phyloP scores from a whole-genome alignment of 202 grass and related monocot species.

The Schoenoplectus triqueter region DNA sequence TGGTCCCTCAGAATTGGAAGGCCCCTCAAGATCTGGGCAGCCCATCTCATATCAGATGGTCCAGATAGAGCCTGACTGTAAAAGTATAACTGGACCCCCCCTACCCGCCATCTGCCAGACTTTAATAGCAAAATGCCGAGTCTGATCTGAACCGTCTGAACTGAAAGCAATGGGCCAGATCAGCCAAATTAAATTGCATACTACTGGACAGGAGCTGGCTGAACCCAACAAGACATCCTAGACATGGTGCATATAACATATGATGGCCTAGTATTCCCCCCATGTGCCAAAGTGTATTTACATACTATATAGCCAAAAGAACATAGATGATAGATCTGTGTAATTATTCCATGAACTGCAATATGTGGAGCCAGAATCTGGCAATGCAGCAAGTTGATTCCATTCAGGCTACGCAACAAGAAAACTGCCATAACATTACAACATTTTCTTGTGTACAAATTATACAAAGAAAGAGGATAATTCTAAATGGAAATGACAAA shows the following conservation, averaged over 20 bases:
- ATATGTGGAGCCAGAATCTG: neutral
- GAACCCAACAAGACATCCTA: neutral
- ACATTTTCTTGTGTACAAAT: no score
- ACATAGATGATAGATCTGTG: neutral
- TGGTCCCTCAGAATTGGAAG: neutral
- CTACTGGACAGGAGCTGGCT: neutral
- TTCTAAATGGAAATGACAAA: neutral
- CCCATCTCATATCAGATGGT: neutral
- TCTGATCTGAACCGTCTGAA: neutral
- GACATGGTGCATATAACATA: neutral
- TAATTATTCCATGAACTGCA: neutral
- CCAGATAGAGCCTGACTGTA: neutral
- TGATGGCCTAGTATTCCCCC: neutral
- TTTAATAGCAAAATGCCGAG: neutral
- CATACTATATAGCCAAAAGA: neutral
- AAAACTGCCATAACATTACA: no score
- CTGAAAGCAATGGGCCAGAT: neutral
- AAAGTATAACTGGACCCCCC: neutral
- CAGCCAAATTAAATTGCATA: neutral
- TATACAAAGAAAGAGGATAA: neutral
- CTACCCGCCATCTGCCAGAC: neutral
- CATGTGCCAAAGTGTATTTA: slow-evolving; percentile 9
- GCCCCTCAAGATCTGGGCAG: neutral
- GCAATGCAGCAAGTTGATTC: neutral
- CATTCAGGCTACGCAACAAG: neutral